Conservation (phyloP, 73 alveolate species). For the Halteria grandinella region DNA sequence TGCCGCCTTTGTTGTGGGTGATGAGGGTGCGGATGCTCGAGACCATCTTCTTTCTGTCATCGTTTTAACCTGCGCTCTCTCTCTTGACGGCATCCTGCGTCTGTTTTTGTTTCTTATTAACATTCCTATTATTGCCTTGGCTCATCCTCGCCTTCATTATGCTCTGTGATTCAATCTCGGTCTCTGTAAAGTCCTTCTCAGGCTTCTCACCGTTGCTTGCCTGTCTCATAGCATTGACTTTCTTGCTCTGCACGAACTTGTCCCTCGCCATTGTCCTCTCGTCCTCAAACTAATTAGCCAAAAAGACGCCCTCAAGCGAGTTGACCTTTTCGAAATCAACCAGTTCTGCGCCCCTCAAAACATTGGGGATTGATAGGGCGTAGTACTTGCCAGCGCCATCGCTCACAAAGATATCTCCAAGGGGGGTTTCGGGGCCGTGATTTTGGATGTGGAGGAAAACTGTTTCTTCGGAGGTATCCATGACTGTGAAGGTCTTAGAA, state of each 20-base stretch:
- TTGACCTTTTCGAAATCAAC: constrained; percentile 85
- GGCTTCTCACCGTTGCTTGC: constrained; percentile 18
- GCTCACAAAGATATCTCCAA: constrained; percentile 84
- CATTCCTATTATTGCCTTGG: neutral
- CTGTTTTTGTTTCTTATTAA: constrained; percentile 13
- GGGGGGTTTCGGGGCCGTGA: constrained; percentile 55
- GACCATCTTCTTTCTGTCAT: constrained; percentile 44
- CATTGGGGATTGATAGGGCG: constrained; percentile 75
- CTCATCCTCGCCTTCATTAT: constrained; percentile 10
- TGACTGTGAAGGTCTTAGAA: constrained; percentile 69
- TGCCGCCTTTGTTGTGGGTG: constrained; percentile 92
- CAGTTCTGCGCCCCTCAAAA: constrained; percentile 74
- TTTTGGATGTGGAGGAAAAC: constrained; percentile 84
- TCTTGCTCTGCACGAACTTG: no score
- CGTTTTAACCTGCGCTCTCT: no score
- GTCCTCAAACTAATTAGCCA: constrained; percentile 70
- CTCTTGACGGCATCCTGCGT: constrained; percentile 45
- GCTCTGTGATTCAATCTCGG: constrained; percentile 2
- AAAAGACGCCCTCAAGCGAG: constrained; percentile 84
- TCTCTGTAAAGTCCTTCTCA: constrained; percentile 1
- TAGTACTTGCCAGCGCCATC: constrained; percentile 86
- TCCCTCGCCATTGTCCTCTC: neutral
- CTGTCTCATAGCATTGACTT: no score
- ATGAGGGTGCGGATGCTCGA: constrained; percentile 83
- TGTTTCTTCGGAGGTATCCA: constrained; percentile 88